Conservation (phyloP, 2,329 filamentous ascomycete genomes). For the Aureobasidium sp. region DNA sequence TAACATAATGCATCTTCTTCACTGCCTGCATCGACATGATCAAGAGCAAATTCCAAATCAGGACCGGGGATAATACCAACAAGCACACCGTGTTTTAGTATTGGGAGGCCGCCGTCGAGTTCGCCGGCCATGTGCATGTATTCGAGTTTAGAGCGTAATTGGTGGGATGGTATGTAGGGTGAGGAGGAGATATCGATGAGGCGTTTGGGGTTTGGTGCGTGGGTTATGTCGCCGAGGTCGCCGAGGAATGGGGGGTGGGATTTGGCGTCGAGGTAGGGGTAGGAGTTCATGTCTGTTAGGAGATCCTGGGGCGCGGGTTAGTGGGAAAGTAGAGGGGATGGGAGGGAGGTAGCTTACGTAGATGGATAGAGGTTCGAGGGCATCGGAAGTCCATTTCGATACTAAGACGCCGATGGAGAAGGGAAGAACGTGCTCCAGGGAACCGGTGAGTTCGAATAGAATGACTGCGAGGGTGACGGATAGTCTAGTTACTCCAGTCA, state of each 20-base stretch:
- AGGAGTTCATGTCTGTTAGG: conserved; percentile 92
- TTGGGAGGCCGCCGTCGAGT: conserved; percentile 83
- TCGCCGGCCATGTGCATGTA: conserved; percentile 77
- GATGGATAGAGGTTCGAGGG: conserved; percentile 87
- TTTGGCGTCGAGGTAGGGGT: conserved; percentile 96
- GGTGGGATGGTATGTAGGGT: conserved; percentile 66
- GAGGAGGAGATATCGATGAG: conserved; percentile 84
- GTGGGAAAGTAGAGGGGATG: neutral
- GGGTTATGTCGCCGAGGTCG: conserved; percentile 78
- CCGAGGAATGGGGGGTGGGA: conserved; percentile 84
- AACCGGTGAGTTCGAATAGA: conserved; percentile 90
- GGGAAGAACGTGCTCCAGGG: conserved; percentile 86
- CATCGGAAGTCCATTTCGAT: conserved; percentile 97
- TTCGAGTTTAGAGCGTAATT: conserved; percentile 72
- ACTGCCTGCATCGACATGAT: conserved; percentile 52
- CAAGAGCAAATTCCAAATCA: conserved; percentile 86
- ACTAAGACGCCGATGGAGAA: conserved; percentile 89
- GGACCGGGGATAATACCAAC: conserved; percentile 90
- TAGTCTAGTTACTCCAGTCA: conserved; percentile 92
- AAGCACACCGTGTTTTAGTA: conserved; percentile 68
- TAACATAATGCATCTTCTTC: conserved; percentile 66
- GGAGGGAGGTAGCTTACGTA: conserved; percentile 40
- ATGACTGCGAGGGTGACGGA: conserved; percentile 94
- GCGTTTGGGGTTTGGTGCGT: conserved; percentile 63
- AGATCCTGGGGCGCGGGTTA: conserved; percentile 50